Conservation (phyloP, 768 basidiomycete genomes). For the Macrolepiota fuliginosa region DNA sequence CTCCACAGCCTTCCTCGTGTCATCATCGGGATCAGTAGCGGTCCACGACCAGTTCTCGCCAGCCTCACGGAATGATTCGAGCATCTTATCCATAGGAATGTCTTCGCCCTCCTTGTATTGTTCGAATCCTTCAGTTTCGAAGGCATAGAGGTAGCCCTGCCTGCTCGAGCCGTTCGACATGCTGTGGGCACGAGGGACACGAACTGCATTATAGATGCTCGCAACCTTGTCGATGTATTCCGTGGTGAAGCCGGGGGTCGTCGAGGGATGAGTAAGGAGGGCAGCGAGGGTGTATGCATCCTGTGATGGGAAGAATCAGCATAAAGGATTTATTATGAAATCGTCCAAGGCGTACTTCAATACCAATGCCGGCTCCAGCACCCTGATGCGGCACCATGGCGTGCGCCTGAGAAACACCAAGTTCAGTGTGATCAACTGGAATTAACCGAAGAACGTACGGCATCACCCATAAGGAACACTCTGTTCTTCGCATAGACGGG, state of each 20-base stretch:
- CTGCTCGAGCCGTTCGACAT: constrained; percentile 15
- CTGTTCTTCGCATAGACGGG: constrained; percentile 17
- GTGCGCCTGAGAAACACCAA: constrained; percentile 29
- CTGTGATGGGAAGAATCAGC: constrained; percentile 27
- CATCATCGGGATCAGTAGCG: constrained; percentile 22
- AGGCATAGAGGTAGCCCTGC: constrained; percentile 12
- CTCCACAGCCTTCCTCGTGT: constrained; percentile 20
- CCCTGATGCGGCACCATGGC: constrained; percentile 48
- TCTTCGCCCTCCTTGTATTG: constrained; percentile 24
- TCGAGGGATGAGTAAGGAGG: constrained; percentile 35
- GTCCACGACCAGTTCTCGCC: constrained; percentile 24
- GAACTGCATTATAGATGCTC: constrained; percentile 25
- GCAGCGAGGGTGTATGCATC: constrained; percentile 39
- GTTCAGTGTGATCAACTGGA: not conserved
- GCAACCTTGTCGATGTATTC: constrained; percentile 15
- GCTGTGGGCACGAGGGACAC: constrained; percentile 24
- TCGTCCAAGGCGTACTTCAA: constrained; percentile 32
- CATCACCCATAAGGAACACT: constrained; percentile 23
- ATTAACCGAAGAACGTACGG: constrained; percentile 14
- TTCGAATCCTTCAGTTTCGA: constrained; percentile 23
- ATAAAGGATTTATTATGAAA: constrained; percentile 20
- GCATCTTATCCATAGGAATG: constrained; percentile 20
- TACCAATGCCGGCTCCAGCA: constrained; percentile 48
- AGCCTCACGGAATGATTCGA: constrained; percentile 18
- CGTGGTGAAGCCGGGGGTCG: constrained; percentile 15